Evolutionary conservation across 179 eudicot species (phyloP).

Genomic region (Spergularia azorica): DNA sequence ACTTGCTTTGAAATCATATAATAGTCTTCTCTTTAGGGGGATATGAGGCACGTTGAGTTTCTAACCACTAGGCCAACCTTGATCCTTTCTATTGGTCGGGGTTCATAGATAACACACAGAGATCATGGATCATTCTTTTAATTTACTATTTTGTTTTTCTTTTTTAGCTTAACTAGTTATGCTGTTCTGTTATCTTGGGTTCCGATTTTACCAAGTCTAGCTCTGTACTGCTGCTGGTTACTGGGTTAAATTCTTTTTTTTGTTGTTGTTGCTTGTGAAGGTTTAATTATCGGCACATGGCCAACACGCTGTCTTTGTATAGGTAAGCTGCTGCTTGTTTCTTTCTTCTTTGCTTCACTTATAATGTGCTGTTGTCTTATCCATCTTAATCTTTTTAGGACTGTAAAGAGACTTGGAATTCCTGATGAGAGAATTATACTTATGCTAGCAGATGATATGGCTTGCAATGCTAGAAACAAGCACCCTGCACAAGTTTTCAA

Average conservation of each 20-base stretch:
- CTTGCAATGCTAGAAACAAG: conserved; percentile 94
- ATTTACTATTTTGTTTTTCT: too few relatives aligned
- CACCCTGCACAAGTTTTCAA: conserved; percentile 98
- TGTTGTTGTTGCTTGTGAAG: conserved; percentile 42
- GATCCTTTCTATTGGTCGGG: too few relatives aligned
- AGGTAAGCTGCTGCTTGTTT: conserved; percentile 44
- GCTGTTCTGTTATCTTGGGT: too few relatives aligned
- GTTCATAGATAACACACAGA: too few relatives aligned
- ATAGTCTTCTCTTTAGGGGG: too few relatives aligned
- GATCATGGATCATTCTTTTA: too few relatives aligned
- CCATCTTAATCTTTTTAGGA: conserved; percentile 44
- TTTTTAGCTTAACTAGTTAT: too few relatives aligned
- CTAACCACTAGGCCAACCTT: too few relatives aligned
- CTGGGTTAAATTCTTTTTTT: background rate
- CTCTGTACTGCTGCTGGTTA: too few relatives aligned
- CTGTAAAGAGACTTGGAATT: conserved; percentile 92
- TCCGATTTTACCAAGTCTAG: too few relatives aligned
- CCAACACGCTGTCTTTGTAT: conserved; percentile 88
- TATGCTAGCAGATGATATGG: conserved; percentile 99
- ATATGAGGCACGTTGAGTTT: too few relatives aligned
- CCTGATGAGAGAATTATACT: conserved; percentile 98
- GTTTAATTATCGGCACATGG: conserved; percentile 99
- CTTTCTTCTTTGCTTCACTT: background rate
- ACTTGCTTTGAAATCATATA: too few relatives aligned
- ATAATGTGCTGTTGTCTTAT: background rate